These are phyloP conservation scores for Vaccinium corymbosum DNA, from an alignment of 148 eudicot species.

Conservation along the genomic window DNA sequence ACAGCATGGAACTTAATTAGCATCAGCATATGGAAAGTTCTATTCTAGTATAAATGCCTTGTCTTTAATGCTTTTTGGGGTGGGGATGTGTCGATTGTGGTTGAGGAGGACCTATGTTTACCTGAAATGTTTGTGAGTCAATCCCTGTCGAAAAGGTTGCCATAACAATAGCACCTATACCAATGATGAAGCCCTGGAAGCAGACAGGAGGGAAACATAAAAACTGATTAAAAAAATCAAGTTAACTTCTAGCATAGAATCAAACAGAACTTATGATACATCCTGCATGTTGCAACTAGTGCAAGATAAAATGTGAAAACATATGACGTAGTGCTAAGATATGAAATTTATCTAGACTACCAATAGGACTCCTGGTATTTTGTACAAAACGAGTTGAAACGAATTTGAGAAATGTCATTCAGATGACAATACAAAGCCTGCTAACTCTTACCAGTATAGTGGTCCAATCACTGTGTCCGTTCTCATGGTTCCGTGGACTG, in stretches of 20 bases:
- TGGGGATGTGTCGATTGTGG: not conserved
- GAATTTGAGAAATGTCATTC: not conserved
- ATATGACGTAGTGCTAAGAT: not conserved
- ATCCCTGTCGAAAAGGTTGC: constrained; percentile 98
- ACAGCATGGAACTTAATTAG: not conserved
- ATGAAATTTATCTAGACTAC: not conserved
- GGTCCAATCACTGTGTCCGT: constrained; percentile 61
- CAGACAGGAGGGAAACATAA: not conserved
- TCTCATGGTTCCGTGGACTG: constrained; percentile 54
- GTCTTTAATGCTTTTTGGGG: not conserved
- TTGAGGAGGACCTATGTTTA: constrained; percentile 18
- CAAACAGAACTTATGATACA: not conserved
- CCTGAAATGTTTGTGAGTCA: constrained; percentile 95
- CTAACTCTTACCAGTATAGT: constrained; percentile 59
- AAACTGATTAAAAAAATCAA: not conserved
- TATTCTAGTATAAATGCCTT: not conserved
- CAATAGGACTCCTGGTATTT: not conserved
- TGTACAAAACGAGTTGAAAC: too few species aligned
- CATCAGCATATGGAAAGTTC: not conserved
- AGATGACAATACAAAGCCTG: not conserved
- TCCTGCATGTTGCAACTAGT: too few species aligned
- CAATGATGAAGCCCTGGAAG: constrained; percentile 81
- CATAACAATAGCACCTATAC: constrained; percentile 74
- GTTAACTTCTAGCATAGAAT: not conserved
- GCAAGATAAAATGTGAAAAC: not conserved